Evolutionary conservation across 208 protist species (phyloP).

Genomic region (Crithidia thermophila): DNA sequence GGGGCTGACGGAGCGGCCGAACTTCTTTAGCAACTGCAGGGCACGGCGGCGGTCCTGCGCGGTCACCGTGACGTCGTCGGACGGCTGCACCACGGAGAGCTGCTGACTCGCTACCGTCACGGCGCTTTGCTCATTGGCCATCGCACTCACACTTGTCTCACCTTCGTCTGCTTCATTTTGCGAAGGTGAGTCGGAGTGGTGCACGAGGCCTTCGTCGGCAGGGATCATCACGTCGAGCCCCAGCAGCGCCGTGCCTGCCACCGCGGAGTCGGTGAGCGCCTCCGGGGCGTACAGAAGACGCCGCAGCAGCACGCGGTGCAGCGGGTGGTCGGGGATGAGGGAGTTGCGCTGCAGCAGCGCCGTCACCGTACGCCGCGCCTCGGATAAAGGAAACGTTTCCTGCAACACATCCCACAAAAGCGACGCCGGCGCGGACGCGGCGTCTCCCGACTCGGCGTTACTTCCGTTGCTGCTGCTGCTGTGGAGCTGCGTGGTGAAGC

Average conservation of each 20-base stretch:
- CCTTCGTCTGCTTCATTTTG: too few relatives aligned
- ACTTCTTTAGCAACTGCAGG: constrained; percentile 55
- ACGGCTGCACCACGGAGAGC: background rate
- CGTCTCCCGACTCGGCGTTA: background rate
- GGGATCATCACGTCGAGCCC: constrained; percentile 34
- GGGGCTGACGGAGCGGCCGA: constrained; percentile 45
- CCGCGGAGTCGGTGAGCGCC: constrained; percentile 32
- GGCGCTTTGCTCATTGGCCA: too few relatives aligned
- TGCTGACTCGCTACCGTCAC: too few relatives aligned
- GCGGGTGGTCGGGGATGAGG: constrained; percentile 62
- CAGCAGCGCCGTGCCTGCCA: constrained; percentile 35
- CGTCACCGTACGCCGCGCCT: constrained; percentile 30
- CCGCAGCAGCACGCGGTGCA: constrained; percentile 55
- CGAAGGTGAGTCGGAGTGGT: too few relatives aligned
- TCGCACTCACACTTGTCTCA: too few relatives aligned
- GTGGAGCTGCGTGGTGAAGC: constrained; percentile 22
- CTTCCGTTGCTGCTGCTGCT: background rate
- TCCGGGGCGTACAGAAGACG: constrained; percentile 47
- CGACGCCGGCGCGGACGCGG: background rate
- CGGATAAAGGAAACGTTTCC: constrained; percentile 4
- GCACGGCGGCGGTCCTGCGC: constrained; percentile 26
- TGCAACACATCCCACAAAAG: constrained; percentile 6
- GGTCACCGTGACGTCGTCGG: constrained; percentile 12
- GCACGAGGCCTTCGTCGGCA: background rate
- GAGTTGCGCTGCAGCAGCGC: constrained; percentile 57